Percentiles rank a stretch among this genome's conserved stretches.
Evolutionary conservation across 345 rosid species (phyloP).

Genomic region (Sapria himalayana): DNA sequence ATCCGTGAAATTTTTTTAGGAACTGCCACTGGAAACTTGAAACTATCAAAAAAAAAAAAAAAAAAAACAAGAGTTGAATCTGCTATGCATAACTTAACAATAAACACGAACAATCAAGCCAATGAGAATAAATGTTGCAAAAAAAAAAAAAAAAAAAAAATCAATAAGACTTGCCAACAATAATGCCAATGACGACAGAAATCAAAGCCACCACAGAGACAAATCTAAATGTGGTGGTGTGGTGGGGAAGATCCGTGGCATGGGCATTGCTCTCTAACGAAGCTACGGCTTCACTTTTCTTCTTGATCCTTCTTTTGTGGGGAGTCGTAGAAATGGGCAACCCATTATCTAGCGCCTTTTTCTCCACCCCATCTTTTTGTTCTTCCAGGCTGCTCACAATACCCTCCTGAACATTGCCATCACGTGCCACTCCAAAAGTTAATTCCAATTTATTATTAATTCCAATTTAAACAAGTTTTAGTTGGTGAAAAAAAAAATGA

Average conservation of each 20-base stretch:
- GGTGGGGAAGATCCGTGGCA: constrained; percentile 15
- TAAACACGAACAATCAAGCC: background rate
- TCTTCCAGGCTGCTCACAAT: constrained; percentile 9
- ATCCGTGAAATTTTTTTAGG: no score
- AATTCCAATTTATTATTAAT: no score
- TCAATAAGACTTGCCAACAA: constrained; percentile 70
- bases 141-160: constrained; percentile 6
- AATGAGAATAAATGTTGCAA: background rate
- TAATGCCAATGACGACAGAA: constrained; percentile 49
- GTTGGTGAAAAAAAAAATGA: no score
- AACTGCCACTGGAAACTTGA: no score
- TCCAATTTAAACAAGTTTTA: no score
- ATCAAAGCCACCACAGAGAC: constrained; percentile 46
- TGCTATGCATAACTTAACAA: background rate
- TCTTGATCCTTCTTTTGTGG: constrained; percentile 64
- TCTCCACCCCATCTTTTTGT: constrained; percentile 18
- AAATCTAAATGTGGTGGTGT: constrained; percentile 27
- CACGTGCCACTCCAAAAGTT: no score
- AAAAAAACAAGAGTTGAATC: background rate
- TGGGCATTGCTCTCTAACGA: constrained; percentile 15
- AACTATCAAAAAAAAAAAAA: background rate
- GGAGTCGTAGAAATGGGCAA: constrained; percentile 29
- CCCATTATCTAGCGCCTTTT: constrained; percentile 63
- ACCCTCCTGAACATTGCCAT: constrained; percentile 18
- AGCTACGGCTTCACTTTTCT: constrained; percentile 21